These are phyloP conservation scores for Pseudotsuga menziesii DNA, from an alignment of 75 land plant species.

Conservation along the genomic window DNA sequence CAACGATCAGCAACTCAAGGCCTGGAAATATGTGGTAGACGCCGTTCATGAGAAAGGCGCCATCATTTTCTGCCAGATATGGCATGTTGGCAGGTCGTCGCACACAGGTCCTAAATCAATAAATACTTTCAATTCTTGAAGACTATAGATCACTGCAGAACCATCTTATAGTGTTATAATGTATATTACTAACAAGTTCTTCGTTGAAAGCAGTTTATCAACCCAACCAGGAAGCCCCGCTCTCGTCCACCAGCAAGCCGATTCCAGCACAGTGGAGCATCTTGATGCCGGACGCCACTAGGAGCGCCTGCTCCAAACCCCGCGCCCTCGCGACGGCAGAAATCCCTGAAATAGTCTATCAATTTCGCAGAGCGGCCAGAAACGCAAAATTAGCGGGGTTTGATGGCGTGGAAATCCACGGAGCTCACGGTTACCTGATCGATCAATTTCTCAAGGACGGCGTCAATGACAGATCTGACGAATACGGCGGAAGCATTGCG, in stretches of 20 bases:
- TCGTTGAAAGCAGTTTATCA: constrained; percentile 42
- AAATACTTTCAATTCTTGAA: background rate
- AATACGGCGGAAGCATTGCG: constrained; percentile 60
- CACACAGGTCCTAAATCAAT: constrained; percentile 32
- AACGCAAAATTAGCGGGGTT: constrained; percentile 78
- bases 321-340: constrained; percentile 41
- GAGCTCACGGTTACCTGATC: constrained; percentile 85
- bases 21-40: constrained; percentile 68
- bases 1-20: constrained; percentile 55
- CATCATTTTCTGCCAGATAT: constrained; percentile 71
- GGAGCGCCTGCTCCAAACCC: constrained; percentile 29
- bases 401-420: constrained; percentile 85
- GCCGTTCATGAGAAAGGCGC: constrained; percentile 68
- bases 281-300: constrained; percentile 41
- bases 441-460: constrained; percentile 92
- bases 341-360: constrained; percentile 35
- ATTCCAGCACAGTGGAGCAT: constrained; percentile 47
- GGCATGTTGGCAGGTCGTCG: constrained; percentile 77
- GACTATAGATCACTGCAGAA: too few species aligned
- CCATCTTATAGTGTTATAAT: too few species aligned
- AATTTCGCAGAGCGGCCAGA: constrained; percentile 51
- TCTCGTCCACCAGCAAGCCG: constrained; percentile 58
- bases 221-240: constrained; percentile 57
- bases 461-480: constrained; percentile 70
- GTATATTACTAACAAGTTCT: background rate